These are phyloP conservation scores for Dentipellis sp. DNA, from an alignment of 768 basidiomycete species.

Conservation along the genomic window DNA sequence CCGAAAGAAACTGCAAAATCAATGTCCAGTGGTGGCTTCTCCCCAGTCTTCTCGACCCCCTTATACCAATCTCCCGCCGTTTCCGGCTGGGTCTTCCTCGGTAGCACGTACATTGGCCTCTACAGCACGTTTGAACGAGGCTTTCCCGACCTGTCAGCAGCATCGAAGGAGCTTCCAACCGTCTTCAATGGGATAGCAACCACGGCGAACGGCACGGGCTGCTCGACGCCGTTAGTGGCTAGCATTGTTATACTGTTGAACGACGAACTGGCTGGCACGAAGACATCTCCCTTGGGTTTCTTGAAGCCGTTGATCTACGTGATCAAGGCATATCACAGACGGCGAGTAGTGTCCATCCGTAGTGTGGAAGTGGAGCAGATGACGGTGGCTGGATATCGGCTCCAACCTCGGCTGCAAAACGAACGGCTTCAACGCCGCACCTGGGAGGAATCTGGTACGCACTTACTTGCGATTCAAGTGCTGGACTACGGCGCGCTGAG, in stretches of 20 bases:
- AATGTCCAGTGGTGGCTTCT: slow-evolving; percentile 28
- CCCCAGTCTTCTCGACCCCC: slow-evolving; percentile 23
- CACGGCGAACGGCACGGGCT: slow-evolving; percentile 23
- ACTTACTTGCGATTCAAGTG: no score
- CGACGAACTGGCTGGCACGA: no score
- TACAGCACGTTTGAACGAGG: slow-evolving; percentile 30
- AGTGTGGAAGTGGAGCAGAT: no score
- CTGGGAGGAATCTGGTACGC: no score
- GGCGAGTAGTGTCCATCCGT: no score
- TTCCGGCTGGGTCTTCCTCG: slow-evolving; percentile 21
- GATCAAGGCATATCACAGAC: no score
- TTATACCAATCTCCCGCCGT: slow-evolving; percentile 32
- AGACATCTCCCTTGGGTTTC: no score
- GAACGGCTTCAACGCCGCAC: no score
- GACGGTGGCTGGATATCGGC: no score
- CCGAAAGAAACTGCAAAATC: slow-evolving; percentile 21
- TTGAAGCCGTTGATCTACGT: no score
- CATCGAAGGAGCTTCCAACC: slow-evolving; percentile 23
- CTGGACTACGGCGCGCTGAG: no score
- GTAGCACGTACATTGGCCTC: slow-evolving; percentile 19
- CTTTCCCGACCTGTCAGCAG: slow-evolving; percentile 41
- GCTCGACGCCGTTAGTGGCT: slow-evolving; percentile 25
- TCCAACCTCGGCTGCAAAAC: no score
- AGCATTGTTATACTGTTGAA: slow-evolving; percentile 26
- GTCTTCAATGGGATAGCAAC: slow-evolving; percentile 8